These are phyloP conservation scores for Aspergillus coremiiformis DNA, from an alignment of 495 filamentous ascomycete species.

Conservation along the genomic window DNA sequence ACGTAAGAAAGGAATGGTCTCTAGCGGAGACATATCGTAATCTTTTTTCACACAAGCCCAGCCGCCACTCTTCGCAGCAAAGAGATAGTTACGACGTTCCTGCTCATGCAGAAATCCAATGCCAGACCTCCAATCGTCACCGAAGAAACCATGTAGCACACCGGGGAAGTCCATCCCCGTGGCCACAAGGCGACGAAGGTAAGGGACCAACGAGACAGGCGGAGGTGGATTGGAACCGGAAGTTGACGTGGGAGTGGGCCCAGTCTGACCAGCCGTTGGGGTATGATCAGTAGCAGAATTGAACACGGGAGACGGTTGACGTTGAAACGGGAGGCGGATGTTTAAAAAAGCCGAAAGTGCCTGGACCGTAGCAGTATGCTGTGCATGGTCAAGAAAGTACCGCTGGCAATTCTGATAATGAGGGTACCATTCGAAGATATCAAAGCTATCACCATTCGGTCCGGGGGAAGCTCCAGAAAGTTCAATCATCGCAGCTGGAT, in stretches of 20 bases:
- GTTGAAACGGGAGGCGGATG: conserved; percentile 53
- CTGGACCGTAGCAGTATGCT: conserved; percentile 75
- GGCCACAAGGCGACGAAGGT: conserved; percentile 81
- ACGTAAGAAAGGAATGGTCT: conserved; percentile 79
- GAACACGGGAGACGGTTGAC: conserved; percentile 30
- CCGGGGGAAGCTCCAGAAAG: conserved; percentile 31
- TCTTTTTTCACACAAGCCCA: conserved; percentile 83
- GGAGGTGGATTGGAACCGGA: conserved; percentile 18
- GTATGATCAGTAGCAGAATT: conserved; percentile 28
- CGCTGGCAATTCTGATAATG: conserved; percentile 84
- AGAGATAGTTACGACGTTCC: conserved; percentile 89
- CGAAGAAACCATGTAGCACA: conserved; percentile 89
- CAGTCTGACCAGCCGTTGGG: conserved; percentile 13
- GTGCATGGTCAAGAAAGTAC: conserved; percentile 90
- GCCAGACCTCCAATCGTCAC: conserved; percentile 77
- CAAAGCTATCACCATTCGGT: conserved; percentile 43
- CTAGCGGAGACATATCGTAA: conserved; percentile 76
- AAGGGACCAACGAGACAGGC: conserved; percentile 75
- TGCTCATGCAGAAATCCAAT: conserved; percentile 78
- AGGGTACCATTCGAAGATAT: conserved; percentile 91
- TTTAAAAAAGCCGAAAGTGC: conserved; percentile 89
- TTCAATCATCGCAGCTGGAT: conserved; percentile 36
- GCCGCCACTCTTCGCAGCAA: conserved; percentile 83
- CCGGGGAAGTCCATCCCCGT: conserved; percentile 84
- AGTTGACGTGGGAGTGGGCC: conserved; percentile 10